Conservation (phyloP, 768 basidiomycete species). For the Boletus rubescentipes region DNA sequence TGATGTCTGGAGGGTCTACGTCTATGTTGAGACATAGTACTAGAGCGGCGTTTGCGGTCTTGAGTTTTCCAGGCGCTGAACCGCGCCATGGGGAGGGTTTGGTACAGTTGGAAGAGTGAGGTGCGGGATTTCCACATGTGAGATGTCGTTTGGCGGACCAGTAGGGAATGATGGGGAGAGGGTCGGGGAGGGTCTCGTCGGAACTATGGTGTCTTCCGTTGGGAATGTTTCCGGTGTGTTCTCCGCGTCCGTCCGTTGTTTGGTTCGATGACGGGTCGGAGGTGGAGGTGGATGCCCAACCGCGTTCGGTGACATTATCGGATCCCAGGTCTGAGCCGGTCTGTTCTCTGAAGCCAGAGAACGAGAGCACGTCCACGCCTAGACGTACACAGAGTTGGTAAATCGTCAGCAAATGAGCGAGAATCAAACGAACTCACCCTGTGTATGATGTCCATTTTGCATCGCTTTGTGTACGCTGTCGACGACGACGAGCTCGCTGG, state of each 20-base stretch:
- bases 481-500: not conserved
- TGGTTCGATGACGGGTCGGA: conserved; percentile 49
- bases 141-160: conserved; percentile 90
- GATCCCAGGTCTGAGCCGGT: conserved; percentile 38
- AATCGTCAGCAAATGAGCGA: not conserved
- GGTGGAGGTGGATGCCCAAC: conserved; percentile 46
- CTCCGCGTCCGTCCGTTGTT: conserved; percentile 31
- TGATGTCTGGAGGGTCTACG: conserved; percentile 94
- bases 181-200: conserved; percentile 45
- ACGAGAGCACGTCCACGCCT: conserved; percentile 20
- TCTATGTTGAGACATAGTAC: conserved; percentile 96
- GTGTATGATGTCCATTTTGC: conserved; percentile 31
- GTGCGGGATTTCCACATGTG: conserved; percentile 84
- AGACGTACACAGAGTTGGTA: not conserved
- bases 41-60: conserved; percentile 85
- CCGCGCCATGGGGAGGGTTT: conserved; percentile 79
- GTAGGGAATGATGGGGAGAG: conserved; percentile 68
- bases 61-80: conserved; percentile 78
- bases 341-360: conserved; percentile 17
- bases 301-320: conserved; percentile 57
- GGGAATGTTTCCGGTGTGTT: conserved; percentile 31
- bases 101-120: conserved; percentile 61
- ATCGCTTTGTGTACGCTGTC: conserved; percentile 10
- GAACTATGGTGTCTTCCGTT: conserved; percentile 43
- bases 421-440: conserved; percentile 17